Percentiles rank a stretch among this genome's conserved stretches.
These are phyloP conservation scores for Metarhizium album DNA, from an alignment of 2,329 filamentous ascomycete genomes.

Conservation along the genomic window DNA sequence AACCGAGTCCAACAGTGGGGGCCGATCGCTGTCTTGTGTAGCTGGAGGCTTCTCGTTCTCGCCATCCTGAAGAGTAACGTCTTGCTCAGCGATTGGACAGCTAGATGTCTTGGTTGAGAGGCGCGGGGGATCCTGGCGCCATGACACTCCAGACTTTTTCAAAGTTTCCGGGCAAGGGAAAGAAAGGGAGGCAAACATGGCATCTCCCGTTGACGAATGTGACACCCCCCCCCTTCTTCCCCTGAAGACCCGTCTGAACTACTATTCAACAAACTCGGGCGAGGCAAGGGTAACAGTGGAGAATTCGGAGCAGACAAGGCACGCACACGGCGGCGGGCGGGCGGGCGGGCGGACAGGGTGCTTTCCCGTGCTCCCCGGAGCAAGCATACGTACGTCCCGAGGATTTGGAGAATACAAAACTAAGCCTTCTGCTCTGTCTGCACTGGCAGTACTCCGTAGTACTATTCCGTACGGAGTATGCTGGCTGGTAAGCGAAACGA, in stretches of 20 bases:
- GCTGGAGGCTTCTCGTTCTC: not conserved
- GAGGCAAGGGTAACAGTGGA: not conserved
- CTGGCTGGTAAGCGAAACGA: not conserved
- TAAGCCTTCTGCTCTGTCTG: too few species aligned
- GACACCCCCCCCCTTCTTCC: not conserved
- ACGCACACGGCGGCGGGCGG: too few species aligned
- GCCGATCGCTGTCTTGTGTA: not conserved
- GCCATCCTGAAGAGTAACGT: not conserved
- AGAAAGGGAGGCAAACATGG: not conserved
- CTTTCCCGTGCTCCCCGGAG: not conserved
- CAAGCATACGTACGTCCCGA: not conserved
- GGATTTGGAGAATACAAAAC: not conserved
- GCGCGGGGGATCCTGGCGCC: not conserved
- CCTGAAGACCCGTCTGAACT: not conserved
- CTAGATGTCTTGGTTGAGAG: not conserved
- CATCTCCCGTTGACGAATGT: not conserved
- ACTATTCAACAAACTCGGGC: not conserved
- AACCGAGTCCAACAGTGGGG: not conserved
- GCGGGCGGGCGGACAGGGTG: not conserved
- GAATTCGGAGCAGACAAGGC: not conserved
- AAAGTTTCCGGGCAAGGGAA: not conserved
- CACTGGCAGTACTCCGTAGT: too few species aligned
- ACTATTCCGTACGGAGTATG: too few species aligned
- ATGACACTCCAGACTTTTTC: not conserved
- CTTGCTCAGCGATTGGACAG: not conserved